phyloP scores from a whole-genome alignment of 495 filamentous ascomycete species.

The Talaromyces nanjingensis region DNA sequence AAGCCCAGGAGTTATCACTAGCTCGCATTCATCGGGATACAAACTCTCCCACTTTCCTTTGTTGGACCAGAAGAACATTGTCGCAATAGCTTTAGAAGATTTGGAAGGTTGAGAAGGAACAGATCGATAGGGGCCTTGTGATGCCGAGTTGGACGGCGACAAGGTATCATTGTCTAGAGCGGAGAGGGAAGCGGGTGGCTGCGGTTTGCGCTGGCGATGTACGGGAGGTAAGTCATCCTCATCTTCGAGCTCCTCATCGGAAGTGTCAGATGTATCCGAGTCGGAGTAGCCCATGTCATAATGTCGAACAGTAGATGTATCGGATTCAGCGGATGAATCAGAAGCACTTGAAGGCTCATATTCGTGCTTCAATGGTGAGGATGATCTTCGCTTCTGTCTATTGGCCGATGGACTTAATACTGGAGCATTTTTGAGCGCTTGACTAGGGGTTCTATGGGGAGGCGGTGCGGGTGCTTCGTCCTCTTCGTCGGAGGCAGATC shows the following conservation, averaged over 20 bases:
- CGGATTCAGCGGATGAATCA: conserved; percentile 44
- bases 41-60: conserved; percentile 76
- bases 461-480: conserved; percentile 46
- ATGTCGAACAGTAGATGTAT: conserved; percentile 44
- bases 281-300: conserved; percentile 43
- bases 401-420: conserved; percentile 35
- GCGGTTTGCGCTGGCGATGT: not conserved
- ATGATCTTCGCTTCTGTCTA: conserved; percentile 61
- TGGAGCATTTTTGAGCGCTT: conserved; percentile 44
- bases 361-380: conserved; percentile 95
- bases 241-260: conserved; percentile 46
- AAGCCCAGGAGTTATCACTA: conserved; percentile 74
- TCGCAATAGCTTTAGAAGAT: conserved; percentile 61
- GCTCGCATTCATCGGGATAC: conserved; percentile 65
- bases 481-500: conserved; percentile 14
- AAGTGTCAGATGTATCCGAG: conserved; percentile 30
- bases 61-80: conserved; percentile 79
- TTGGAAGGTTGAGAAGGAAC: conserved; percentile 50
- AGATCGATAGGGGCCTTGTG: conserved; percentile 55
- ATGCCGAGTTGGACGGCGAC: conserved; percentile 69
- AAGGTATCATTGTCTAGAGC: conserved; percentile 46
- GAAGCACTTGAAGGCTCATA: conserved; percentile 88
- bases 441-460: conserved; percentile 42
- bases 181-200: conserved; percentile 31
- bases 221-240: conserved; percentile 34